Percentiles rank a stretch among this genome's conserved stretches.
These are phyloP conservation scores for Xylaria sp. DNA, from an alignment of 495 filamentous ascomycete genomes.

Conservation along the genomic window DNA sequence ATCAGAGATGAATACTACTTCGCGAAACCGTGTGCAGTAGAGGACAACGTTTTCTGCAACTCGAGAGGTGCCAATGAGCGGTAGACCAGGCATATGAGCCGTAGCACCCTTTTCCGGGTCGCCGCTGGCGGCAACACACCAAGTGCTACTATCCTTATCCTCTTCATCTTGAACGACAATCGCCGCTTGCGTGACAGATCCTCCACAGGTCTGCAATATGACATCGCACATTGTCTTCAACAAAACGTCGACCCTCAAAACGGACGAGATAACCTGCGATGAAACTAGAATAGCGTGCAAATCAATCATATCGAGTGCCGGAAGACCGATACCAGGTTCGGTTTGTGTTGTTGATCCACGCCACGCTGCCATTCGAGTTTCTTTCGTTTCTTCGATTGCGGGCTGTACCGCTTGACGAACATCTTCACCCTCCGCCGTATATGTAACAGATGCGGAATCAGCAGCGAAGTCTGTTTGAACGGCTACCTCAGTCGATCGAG, in stretches of 20 bases:
- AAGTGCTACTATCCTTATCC: conserved; percentile 57
- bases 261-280: conserved; percentile 89
- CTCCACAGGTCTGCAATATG: conserved; percentile 84
- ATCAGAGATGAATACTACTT: conserved; percentile 83
- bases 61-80: conserved; percentile 65
- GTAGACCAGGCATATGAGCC: conserved; percentile 66
- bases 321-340: conserved; percentile 57
- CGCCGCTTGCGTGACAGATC: conserved; percentile 75
- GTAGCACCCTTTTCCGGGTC: conserved; percentile 71
- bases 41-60: conserved; percentile 81
- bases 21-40: conserved; percentile 83
- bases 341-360: conserved; percentile 55
- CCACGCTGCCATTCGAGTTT: conserved; percentile 72
- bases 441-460: conserved; percentile 65
- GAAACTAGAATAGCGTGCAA: conserved; percentile 85
- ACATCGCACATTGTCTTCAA: conserved; percentile 90
- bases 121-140: conserved; percentile 80
- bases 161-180: conserved; percentile 80
- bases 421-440: conserved; percentile 61
- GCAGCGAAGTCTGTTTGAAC: conserved; percentile 77
- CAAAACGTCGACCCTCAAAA: conserved; percentile 82
- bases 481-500: conserved; percentile 68
- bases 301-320: conserved; percentile 81
- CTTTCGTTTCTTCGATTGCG: conserved; percentile 58
- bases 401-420: conserved; percentile 55